Conservation (phyloP, 441 rosid species). For the Brassica hybrid region DNA sequence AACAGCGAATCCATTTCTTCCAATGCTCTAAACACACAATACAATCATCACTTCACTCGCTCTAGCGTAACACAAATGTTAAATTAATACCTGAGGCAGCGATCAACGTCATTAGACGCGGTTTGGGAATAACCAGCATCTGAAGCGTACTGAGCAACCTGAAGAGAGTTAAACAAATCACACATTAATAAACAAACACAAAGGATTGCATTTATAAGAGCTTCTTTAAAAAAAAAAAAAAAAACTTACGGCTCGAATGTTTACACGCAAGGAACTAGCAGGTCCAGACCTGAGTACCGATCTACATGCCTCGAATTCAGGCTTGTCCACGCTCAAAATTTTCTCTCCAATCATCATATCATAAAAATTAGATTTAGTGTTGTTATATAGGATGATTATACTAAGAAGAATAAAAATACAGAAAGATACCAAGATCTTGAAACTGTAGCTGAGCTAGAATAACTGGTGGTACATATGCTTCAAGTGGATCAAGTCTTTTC, state of each 20-base stretch:
- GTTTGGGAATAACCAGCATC: constrained; percentile 71
- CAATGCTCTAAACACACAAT: constrained; percentile 46
- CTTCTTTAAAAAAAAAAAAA: too few relatives aligned
- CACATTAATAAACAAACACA: constrained; percentile 4
- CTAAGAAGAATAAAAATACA: not conserved
- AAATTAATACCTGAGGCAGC: constrained; percentile 66
- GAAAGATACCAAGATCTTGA: constrained; percentile 63
- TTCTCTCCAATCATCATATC: constrained; percentile 49
- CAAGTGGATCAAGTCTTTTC: constrained; percentile 88
- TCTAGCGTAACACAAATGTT: not conserved
- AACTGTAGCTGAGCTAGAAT: constrained; percentile 5
- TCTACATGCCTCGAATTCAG: constrained; percentile 53
- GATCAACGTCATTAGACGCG: constrained; percentile 66
- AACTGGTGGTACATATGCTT: constrained; percentile 69
- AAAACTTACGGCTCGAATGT: constrained; percentile 78
- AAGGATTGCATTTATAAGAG: not conserved
- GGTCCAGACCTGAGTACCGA: constrained; percentile 54
- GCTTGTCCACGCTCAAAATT: constrained; percentile 58
- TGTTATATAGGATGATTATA: not conserved
- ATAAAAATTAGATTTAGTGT: too few relatives aligned
- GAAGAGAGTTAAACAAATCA: constrained; percentile 10
- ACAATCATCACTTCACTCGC: constrained; percentile 1
- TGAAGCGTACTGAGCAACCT: constrained; percentile 91
- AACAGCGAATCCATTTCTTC: constrained; percentile 78
- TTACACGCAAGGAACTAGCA: constrained; percentile 71